These are phyloP conservation scores for Phytophthora citricola DNA, from an alignment of 352 stramenopile genomes.

Conservation along the genomic window DNA sequence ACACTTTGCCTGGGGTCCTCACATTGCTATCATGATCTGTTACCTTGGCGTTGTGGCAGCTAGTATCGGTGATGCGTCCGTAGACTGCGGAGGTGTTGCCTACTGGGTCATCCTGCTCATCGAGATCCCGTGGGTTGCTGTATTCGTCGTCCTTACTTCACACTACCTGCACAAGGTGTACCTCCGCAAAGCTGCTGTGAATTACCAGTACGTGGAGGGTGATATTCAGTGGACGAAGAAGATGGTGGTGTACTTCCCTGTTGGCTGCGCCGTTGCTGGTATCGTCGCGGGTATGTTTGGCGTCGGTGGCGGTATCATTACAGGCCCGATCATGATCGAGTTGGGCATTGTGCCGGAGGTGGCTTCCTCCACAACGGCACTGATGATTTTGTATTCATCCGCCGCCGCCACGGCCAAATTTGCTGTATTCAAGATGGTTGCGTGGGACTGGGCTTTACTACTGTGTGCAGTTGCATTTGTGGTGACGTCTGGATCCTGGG, in stretches of 20 bases:
- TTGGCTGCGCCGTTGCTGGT: conserved; percentile 41
- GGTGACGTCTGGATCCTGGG: conserved; percentile 55
- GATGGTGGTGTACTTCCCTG: conserved; percentile 45
- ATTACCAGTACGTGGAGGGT: conserved; percentile 41
- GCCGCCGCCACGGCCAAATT: conserved; percentile 54
- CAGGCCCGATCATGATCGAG: conserved; percentile 66
- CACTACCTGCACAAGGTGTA: conserved; percentile 40
- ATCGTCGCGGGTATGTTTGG: conserved; percentile 59
- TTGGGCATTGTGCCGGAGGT: conserved; percentile 63
- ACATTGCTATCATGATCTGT: conserved; percentile 42
- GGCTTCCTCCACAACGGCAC: conserved; percentile 48
- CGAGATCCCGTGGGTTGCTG: conserved; percentile 57
- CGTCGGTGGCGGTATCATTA: conserved; percentile 62
- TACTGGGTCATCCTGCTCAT: conserved; percentile 58
- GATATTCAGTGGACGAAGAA: conserved; percentile 49
- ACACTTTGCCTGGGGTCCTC: conserved; percentile 39
- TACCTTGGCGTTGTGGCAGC: conserved; percentile 38
- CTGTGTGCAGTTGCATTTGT: conserved; percentile 51
- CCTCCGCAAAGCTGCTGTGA: conserved; percentile 39
- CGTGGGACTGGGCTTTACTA: conserved; percentile 49
- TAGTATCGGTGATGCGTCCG: conserved; percentile 35
- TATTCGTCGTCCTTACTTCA: conserved; percentile 39
- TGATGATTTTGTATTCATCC: conserved; percentile 63
- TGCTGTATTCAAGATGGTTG: conserved; percentile 53
- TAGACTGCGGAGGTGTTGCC: conserved; percentile 42